Conservation (phyloP, 2,329 filamentous ascomycete species). For the Penicillium sp. region DNA sequence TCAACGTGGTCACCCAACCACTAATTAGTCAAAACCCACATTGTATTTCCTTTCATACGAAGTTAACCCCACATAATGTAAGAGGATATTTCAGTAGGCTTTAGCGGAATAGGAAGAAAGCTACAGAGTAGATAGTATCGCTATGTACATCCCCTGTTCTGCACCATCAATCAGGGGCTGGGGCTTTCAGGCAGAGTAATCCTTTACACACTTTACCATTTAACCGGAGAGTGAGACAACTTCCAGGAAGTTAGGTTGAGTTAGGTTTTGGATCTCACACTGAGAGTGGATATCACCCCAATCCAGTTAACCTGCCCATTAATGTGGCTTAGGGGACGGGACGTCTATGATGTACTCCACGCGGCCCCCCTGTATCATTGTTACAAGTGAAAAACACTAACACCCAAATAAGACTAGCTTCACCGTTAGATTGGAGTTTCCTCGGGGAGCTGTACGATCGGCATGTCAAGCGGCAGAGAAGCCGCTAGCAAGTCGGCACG, state of each 20-base stretch:
- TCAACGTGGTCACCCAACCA: neutral
- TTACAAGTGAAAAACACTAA: too few species aligned
- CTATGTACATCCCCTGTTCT: neutral
- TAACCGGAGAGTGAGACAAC: neutral
- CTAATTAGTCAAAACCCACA: neutral
- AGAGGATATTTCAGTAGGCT: neutral
- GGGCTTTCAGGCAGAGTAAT: neutral
- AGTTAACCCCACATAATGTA: neutral
- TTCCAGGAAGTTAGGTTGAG: neutral
- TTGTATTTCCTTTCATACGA: neutral
- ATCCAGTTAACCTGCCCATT: too few species aligned
- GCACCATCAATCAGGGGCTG: neutral
- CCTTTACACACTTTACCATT: neutral
- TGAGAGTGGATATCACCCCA: neutral
- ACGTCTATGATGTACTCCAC: neutral
- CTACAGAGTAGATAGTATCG: neutral
- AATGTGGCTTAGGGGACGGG: too few species aligned
- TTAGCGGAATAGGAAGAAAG: neutral
- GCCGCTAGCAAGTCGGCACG: conserved; percentile 1
- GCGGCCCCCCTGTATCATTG: neutral
- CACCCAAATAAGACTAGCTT: neutral
- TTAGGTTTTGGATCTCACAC: neutral
- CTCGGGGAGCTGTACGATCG: conserved; percentile 9
- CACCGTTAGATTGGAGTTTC: conserved; percentile 13
- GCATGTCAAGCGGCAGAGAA: conserved; percentile 3